Conservation (phyloP, 495 filamentous ascomycete species). For the Aspergillus avenaceus region DNA sequence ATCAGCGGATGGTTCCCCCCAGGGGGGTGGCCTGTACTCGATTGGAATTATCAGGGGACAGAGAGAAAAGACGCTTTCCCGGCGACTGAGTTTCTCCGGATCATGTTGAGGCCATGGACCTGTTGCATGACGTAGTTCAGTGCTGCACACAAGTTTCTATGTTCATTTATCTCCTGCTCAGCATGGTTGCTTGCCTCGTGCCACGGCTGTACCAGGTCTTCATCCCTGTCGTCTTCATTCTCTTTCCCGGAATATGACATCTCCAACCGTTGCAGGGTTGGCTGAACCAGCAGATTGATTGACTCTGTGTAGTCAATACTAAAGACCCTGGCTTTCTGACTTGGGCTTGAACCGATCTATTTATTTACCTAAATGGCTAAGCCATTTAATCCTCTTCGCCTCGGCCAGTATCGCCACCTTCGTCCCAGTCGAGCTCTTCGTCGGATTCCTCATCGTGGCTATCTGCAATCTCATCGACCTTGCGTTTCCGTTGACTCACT, state of each 20-base stretch:
- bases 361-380: no score
- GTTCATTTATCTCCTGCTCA: slow-evolving; percentile 16
- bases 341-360: no score
- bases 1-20: slow-evolving; percentile 36
- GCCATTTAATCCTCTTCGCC: not conserved
- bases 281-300: no score
- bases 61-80: slow-evolving; percentile 17
- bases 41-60: slow-evolving; percentile 17
- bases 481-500: slow-evolving; percentile 38
- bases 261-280: slow-evolving; percentile 42
- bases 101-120: slow-evolving; percentile 10
- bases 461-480: slow-evolving; percentile 46
- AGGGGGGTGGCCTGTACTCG: slow-evolving; percentile 20
- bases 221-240: slow-evolving; percentile 32
- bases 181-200: slow-evolving; percentile 29
- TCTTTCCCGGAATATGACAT: slow-evolving; percentile 28
- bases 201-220: slow-evolving; percentile 45
- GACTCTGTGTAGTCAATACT: no score
- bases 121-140: slow-evolving; percentile 19
- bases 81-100: slow-evolving; percentile 16
- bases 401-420: slow-evolving; percentile 14
- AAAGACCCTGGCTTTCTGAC: no score
- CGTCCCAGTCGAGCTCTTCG: slow-evolving; percentile 32
- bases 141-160: slow-evolving; percentile 12
- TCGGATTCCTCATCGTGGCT: slow-evolving; percentile 51